These are phyloP conservation scores for Populus hybrid DNA, from an alignment of 441 rosid genomes.

Conservation along the genomic window DNA sequence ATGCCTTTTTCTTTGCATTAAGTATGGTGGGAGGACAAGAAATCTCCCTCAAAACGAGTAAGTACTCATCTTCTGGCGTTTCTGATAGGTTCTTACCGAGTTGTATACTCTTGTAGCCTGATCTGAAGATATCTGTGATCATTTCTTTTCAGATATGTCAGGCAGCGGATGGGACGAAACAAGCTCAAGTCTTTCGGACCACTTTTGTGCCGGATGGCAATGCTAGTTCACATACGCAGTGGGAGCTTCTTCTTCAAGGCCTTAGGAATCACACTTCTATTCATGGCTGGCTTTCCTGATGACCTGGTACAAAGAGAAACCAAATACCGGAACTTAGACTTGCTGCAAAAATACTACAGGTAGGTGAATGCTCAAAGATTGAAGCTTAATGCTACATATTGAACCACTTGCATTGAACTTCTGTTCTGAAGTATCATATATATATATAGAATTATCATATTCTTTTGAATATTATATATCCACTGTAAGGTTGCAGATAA, in stretches of 20 bases:
- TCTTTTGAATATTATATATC: not conserved
- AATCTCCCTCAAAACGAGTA: slow-evolving; percentile 68
- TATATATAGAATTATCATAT: no score
- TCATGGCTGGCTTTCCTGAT: slow-evolving; percentile 64
- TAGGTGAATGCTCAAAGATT: slow-evolving; percentile 9
- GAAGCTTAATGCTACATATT: not conserved
- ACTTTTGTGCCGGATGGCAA: slow-evolving; percentile 47
- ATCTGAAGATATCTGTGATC: not conserved
- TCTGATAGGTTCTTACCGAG: not conserved
- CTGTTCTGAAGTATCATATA: no score
- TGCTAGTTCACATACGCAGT: slow-evolving; percentile 42
- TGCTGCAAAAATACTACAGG: slow-evolving; percentile 66
- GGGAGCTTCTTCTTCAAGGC: slow-evolving; percentile 76
- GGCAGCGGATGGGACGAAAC: slow-evolving; percentile 70
- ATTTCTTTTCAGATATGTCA: slow-evolving; percentile 46
- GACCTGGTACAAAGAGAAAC: slow-evolving; percentile 53
- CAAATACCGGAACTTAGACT: slow-evolving; percentile 43
- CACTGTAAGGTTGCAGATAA: no score
- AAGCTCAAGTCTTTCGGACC: slow-evolving; percentile 66
- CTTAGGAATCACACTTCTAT: slow-evolving; percentile 55
- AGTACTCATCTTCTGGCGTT: not conserved
- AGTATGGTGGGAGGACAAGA: slow-evolving; percentile 66
- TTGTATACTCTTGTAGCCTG: not conserved
- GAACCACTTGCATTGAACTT: no score
- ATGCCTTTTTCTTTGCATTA: slow-evolving; percentile 55